Evolutionary conservation across 495 filamentous ascomycete species (phyloP), one percentile per base, ranked within the genome.

Genomic region (Platismatia glauca): DNA sequence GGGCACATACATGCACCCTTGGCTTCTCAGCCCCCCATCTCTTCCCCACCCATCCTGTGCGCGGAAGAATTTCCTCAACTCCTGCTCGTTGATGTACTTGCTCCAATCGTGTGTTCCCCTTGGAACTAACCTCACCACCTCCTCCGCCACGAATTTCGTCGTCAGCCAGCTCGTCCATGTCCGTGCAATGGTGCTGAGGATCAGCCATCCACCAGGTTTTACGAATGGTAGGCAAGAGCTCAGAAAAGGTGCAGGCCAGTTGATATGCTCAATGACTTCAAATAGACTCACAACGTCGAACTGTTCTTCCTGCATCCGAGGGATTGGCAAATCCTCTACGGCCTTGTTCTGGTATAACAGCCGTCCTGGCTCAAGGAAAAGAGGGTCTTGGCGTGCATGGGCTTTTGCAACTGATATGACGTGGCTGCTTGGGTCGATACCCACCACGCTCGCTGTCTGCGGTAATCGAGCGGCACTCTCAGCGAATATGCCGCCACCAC

Each of bases 401-500:
- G 76, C 77, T 57, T 83, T 81, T 1, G 95, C 94, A 58, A 97
- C 82, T 65, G 82, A 76, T 44, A 97, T 81, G 34, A 97, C 88
- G n/a, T 82, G 82, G 2, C 83, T 69, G 20, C 87, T 88, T 0
- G 94, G 91, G 70, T 98, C 95, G 66, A 98, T 86, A 11, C 86
- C 95, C 3, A 87, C 84, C 16, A 96, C 91, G 27, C 78, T 82
- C 4, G 71, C 73, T 0, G 89, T 91, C 38, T 75, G 78, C 1
- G 72, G 75, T 57, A 82, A 76, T n/a, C 94, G 83, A 6, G 95
- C 92, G 11, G 94, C 89, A 5, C 85, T 89, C 69, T 98, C 94
- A 57, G 91, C 89, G 71, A 97, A 95, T 74, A 98, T 98, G 55
- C 94, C 94, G 31, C 91, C 94, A 64, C 94, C 94, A 74, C 95